phyloP scores from a whole-genome alignment of 768 basidiomycete genomes.

The Boletus bicolor region DNA sequence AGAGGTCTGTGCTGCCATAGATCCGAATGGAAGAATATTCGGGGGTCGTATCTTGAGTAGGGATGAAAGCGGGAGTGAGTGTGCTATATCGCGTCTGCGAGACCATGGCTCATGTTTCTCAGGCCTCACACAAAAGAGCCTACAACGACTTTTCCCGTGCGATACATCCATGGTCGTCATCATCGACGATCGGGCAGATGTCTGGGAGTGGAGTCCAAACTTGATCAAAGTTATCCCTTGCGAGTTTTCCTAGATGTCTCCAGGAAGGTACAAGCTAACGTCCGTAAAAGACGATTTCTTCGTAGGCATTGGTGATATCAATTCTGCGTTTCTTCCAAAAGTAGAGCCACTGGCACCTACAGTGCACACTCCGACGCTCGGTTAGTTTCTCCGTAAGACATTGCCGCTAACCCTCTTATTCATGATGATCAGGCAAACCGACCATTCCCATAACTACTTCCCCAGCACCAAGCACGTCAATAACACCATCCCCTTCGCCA shows the following conservation, averaged over 20 bases:
- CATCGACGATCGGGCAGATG: conserved; percentile 97
- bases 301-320: conserved; percentile 97
- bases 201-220: conserved; percentile 98
- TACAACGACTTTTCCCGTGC: conserved; percentile 91
- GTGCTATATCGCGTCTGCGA: neutral
- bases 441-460: conserved; percentile 9
- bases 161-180: conserved; percentile 99
- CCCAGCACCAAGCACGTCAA: conserved; percentile 18
- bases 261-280: neutral
- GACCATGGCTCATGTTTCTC: conserved; percentile 12
- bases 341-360: conserved; percentile 43
- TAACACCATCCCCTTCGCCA: conserved; percentile 7
- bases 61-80: conserved; percentile 95
- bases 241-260: conserved; percentile 36
- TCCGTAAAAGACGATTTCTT: conserved; percentile 85
- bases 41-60: conserved; percentile 85
- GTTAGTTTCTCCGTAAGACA: conserved; percentile 14
- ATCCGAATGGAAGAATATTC: conserved; percentile 83
- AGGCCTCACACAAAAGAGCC: conserved; percentile 90
- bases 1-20: conserved; percentile 90
- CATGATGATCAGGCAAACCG: conserved; percentile 21
- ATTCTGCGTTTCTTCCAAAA: conserved; percentile 90
- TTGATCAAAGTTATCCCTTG: conserved; percentile 96
- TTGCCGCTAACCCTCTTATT: neutral
- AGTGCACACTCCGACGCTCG: conserved; percentile 21